Base-by-base conservation (phyloP, 805 yeast genomes). In the Cyberlindnera subsufficiens region DNA sequence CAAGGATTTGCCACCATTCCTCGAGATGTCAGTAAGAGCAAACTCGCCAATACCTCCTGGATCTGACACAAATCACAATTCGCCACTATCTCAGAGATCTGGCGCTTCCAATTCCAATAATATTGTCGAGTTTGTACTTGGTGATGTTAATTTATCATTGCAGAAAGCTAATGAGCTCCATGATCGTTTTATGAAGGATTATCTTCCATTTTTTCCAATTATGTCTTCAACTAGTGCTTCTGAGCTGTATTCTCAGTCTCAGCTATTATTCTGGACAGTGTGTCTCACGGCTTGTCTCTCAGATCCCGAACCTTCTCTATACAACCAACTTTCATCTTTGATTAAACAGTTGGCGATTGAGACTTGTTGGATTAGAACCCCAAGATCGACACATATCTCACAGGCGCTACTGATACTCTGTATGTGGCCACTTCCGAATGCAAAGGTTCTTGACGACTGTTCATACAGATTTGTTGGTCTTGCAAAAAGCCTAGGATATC, bases 381-480 rank as follows among this genome's bases (percentile, higher is more conserved):
- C 97, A 3, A 73, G 97, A 57, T 86, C 96, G 3, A 86, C 96
- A 0, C 96, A 90, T 60, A 90, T 90, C 32, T 87, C 90, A 7
- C 97, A 90, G 58, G 95, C 96, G 0, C 67, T 90, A 32, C 66
- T 90, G 20, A 82, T 90, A n/a, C 68, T 90, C 25, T 79, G 90
- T 25, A 79, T 80, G 14, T 90, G 97, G 97, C 96, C 96, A 0
- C 63, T 90, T 36, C 97, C 97, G 0, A 89, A 89, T 56, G 90
- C 86, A 56, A 90, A 89, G 56, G 91, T 90, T 16, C 68, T 90
- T 45, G 97, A 90, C 64, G 97, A 90, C 59, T 83, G 93, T 58
- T 84, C 95, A 3, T 89, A 87, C 55, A 71, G 97, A 55, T 90
- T 88, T 62, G 80, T 86, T 15, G 95, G 95, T 0, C 68, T 90